Conservation (phyloP, 495 filamentous ascomycete species). For the Jackrogersella multiformis region DNA sequence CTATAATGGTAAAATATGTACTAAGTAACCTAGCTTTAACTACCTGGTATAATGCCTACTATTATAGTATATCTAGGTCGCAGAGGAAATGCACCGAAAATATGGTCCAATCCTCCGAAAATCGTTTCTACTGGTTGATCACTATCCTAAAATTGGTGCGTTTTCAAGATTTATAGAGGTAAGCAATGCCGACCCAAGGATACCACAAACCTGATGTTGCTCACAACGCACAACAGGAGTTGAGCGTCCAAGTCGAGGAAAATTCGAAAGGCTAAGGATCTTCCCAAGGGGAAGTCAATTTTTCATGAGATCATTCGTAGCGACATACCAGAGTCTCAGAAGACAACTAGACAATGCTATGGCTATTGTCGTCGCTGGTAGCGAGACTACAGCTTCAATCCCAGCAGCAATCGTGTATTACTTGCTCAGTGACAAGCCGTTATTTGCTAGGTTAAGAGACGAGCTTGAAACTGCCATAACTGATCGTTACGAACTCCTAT, state of each 20-base stretch:
- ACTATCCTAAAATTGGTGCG: too few relatives aligned
- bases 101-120: constrained; percentile 40
- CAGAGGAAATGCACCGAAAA: constrained; percentile 43
- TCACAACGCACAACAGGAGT: constrained; percentile 3
- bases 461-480: too few relatives aligned
- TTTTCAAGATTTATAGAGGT: too few relatives aligned
- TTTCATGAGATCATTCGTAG: constrained; percentile 46
- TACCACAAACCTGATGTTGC: neutral
- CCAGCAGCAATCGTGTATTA: too few relatives aligned
- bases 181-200: too few relatives aligned
- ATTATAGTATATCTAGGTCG: constrained; percentile 39
- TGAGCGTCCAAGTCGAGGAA: constrained; percentile 16
- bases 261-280: constrained; percentile 27
- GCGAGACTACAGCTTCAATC: too few relatives aligned
- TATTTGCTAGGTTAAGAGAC: too few relatives aligned
- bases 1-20: neutral
- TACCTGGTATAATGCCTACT: constrained; percentile 50
- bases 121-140: too few relatives aligned
- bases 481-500: too few relatives aligned
- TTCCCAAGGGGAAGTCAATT: constrained; percentile 45
- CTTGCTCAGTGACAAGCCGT: too few relatives aligned
- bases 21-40: constrained; percentile 44
- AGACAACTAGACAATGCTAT: constrained; percentile 34
- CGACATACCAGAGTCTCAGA: constrained; percentile 41
- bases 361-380: too few relatives aligned